These are phyloP conservation scores for Tagetes patula DNA, from an alignment of 129 eudicot genomes.

Conservation along the genomic window DNA sequence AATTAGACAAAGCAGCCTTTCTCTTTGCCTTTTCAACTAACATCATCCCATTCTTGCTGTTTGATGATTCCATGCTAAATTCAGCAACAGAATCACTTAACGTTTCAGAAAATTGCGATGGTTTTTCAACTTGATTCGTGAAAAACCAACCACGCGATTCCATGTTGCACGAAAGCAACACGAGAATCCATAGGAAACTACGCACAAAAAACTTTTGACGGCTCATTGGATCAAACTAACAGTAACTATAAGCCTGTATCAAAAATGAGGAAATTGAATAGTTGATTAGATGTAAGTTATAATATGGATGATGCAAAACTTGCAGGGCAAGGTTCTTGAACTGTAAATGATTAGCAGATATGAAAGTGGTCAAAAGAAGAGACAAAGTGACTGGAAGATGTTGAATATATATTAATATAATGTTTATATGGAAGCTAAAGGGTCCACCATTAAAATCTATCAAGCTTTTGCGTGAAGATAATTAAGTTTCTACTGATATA, in stretches of 20 bases:
- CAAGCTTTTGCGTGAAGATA: slow-evolving; percentile 12
- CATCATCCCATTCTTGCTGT: slow-evolving; percentile 45
- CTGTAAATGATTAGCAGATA: background rate
- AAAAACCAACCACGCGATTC: slow-evolving; percentile 48
- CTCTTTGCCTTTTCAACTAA: slow-evolving; percentile 51
- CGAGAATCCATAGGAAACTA: slow-evolving; percentile 30
- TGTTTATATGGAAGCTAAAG: background rate
- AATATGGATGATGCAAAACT: slow-evolving; percentile 4
- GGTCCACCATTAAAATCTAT: slow-evolving; percentile 6
- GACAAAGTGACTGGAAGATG: background rate
- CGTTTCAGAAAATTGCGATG: background rate
- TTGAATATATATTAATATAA: too few species aligned
- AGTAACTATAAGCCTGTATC: slow-evolving; percentile 13
- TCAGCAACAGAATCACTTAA: slow-evolving; percentile 40
- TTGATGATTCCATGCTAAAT: slow-evolving; percentile 55
- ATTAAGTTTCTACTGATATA: background rate
- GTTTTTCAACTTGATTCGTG: slow-evolving; percentile 30
- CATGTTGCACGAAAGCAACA: slow-evolving; percentile 40
- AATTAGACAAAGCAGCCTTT: slow-evolving; percentile 43
- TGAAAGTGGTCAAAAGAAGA: slow-evolving; percentile 3
- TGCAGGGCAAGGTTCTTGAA: background rate
- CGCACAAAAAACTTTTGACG: background rate
- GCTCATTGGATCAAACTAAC: slow-evolving; percentile 15
- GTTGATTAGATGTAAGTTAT: background rate
- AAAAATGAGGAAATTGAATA: background rate